Evolutionary conservation across 2,329 filamentous ascomycete species (phyloP).

Genomic region (Fusarium oxysporum): DNA sequence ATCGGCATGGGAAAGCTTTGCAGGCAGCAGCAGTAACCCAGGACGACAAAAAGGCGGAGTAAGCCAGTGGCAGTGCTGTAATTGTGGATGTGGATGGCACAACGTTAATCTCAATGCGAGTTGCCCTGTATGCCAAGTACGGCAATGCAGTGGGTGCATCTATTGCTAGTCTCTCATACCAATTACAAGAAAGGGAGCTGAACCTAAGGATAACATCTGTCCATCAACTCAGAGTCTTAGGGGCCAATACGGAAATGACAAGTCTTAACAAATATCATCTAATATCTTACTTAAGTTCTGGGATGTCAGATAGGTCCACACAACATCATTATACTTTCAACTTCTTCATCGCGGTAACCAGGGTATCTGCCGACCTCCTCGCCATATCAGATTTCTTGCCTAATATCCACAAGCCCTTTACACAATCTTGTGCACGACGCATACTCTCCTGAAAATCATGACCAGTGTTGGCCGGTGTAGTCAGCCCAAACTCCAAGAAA

Average conservation of each 20-base stretch:
- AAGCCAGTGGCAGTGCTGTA: not conserved
- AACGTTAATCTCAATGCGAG: accelerated
- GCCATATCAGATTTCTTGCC: slow-evolving; percentile 66
- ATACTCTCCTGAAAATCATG: slow-evolving; percentile 47
- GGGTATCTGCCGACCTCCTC: slow-evolving; percentile 40
- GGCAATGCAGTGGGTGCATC: not conserved
- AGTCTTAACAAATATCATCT: not conserved
- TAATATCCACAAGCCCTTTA: slow-evolving; percentile 64
- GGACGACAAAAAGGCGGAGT: not conserved
- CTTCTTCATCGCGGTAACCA: slow-evolving; percentile 26
- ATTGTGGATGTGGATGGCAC: not conserved
- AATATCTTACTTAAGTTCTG: not conserved
- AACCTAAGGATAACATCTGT: not conserved
- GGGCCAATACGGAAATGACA: not conserved
- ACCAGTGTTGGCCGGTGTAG: slow-evolving; percentile 33
- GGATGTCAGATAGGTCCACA: not conserved
- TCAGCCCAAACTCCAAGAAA: slow-evolving; percentile 33
- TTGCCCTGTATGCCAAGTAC: too few relatives aligned
- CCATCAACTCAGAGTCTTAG: too few relatives aligned
- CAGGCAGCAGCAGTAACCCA: not conserved
- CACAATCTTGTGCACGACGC: slow-evolving; percentile 58
- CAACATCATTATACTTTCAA: not conserved
- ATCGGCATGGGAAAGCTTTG: not conserved
- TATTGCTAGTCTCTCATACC: not conserved
- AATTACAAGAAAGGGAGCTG: not conserved